Evolutionary conservation across 2,329 filamentous ascomycete species (phyloP).

Genomic region (Graphiopsis chlorocephala): DNA sequence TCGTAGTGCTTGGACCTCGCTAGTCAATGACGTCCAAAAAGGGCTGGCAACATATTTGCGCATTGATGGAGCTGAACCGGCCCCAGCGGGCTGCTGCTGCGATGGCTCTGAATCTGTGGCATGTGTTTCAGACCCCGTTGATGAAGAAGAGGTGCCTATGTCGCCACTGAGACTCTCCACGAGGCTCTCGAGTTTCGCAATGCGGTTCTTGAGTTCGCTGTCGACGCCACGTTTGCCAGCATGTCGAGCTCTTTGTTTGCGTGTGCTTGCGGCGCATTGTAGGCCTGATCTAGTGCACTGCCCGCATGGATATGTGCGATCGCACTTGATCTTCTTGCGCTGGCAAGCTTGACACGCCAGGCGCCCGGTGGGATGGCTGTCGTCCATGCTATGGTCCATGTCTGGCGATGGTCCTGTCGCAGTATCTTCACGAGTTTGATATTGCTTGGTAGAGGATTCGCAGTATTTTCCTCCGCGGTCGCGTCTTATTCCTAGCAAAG

Average conservation of each 20-base stretch:
- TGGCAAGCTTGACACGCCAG: constrained; percentile 33
- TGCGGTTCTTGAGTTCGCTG: constrained; percentile 29
- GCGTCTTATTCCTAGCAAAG: neutral
- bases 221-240: constrained; percentile 28
- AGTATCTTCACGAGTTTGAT: neutral
- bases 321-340: constrained; percentile 33
- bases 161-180: constrained; percentile 32
- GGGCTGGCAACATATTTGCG: constrained; percentile 31
- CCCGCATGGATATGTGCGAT: constrained; percentile 28
- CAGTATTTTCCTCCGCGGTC: neutral
- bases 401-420: neutral
- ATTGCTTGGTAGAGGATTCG: neutral
- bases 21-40: constrained; percentile 34
- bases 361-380: constrained; percentile 20
- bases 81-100: neutral
- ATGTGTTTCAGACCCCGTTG: neutral
- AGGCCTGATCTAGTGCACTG: constrained; percentile 29
- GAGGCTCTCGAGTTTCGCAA: constrained; percentile 31
- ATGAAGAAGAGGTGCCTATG: constrained; percentile 14
- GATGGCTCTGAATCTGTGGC: neutral
- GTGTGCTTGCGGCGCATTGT: constrained; percentile 25
- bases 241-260: constrained; percentile 29
- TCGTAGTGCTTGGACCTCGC: constrained; percentile 32
- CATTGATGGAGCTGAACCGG: constrained; percentile 18
- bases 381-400: constrained; percentile 5